Conservation (phyloP, 139 green algal species). For the Mesostigma viride region DNA sequence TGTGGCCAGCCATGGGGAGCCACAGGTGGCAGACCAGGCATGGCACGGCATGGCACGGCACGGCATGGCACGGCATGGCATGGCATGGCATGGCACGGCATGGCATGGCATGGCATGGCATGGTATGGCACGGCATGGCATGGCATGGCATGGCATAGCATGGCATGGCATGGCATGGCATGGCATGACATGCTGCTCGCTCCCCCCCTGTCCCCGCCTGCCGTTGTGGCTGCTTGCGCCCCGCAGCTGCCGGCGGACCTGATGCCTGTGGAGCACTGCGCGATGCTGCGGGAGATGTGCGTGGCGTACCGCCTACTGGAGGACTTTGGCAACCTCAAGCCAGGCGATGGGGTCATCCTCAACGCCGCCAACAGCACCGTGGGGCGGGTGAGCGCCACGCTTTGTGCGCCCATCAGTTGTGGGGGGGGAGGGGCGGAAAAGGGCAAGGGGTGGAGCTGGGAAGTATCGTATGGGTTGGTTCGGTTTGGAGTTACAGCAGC, state of each 20-base stretch:
- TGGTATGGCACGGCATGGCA: background rate
- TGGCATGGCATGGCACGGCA: slow-evolving; percentile 12
- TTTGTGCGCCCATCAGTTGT: no score
- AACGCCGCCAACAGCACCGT: slow-evolving; percentile 74
- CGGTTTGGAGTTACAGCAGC: no score
- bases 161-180: slow-evolving; percentile 7
- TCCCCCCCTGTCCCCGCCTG: no score
- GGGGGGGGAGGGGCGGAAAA: no score
- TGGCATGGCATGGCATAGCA: slow-evolving; percentile 16
- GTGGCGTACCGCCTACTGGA: slow-evolving; percentile 78
- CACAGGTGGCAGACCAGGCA: slow-evolving; percentile 9
- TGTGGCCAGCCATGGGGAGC: slow-evolving; percentile 10
- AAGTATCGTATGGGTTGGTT: no score
- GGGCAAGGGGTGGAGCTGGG: no score
- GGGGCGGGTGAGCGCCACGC: slow-evolving; percentile 41
- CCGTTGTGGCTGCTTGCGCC: no score
- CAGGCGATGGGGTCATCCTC: slow-evolving; percentile 73
- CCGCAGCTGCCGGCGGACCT: slow-evolving; percentile 20
- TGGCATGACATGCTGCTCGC: no score
- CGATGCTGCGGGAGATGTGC: slow-evolving; percentile 50
- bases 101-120: slow-evolving; percentile 13
- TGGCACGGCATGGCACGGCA: slow-evolving; percentile 10
- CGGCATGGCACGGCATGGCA: slow-evolving; percentile 4
- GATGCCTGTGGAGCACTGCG: slow-evolving; percentile 25
- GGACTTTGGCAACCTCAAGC: slow-evolving; percentile 54